phyloP scores from a whole-genome alignment of 2,329 filamentous ascomycete species.

The Trichoderma sp. region DNA sequence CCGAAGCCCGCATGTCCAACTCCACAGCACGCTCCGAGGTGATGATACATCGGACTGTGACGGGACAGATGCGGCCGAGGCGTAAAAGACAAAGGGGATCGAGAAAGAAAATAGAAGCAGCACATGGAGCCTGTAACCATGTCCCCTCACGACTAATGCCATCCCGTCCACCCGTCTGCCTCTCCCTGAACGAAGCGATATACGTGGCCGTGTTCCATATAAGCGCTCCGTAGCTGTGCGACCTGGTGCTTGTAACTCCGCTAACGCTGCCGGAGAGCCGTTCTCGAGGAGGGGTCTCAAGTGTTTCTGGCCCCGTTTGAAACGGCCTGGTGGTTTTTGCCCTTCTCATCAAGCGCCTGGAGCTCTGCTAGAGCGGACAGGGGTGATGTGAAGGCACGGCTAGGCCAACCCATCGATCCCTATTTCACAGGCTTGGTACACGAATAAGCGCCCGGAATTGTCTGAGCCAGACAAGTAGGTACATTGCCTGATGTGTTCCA shows the following conservation, averaged over 20 bases:
- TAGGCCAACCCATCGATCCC: slow-evolving; percentile 12
- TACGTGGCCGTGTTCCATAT: not conserved
- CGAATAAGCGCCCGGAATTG: slow-evolving; percentile 8
- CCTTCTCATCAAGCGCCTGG: not conserved
- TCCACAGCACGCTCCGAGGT: not conserved
- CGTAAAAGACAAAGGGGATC: not conserved
- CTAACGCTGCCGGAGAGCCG: slow-evolving; percentile 15
- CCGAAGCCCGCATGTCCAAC: not conserved
- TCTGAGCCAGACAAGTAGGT: not conserved
- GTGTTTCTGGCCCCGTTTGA: slow-evolving; percentile 1
- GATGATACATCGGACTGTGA: not conserved
- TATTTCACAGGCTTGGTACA: slow-evolving; percentile 13
- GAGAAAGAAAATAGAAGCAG: too few relatives aligned
- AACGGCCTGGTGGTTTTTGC: slow-evolving; percentile 11
- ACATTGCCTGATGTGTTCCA: not conserved
- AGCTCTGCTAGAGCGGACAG: slow-evolving; percentile 8
- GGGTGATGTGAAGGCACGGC: not conserved
- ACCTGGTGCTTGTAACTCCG: not conserved
- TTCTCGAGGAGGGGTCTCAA: not conserved
- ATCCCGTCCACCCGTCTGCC: not conserved
- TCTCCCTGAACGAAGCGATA: not conserved
- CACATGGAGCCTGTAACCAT: not conserved
- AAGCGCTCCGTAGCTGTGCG: not conserved
- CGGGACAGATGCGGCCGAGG: not conserved
- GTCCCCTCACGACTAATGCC: not conserved